A percentile compares a stretch with the other conserved stretches of the same genome.
Evolutionary conservation across 495 filamentous ascomycete genomes (phyloP).

Genomic region (Talaromyces adpressus): DNA sequence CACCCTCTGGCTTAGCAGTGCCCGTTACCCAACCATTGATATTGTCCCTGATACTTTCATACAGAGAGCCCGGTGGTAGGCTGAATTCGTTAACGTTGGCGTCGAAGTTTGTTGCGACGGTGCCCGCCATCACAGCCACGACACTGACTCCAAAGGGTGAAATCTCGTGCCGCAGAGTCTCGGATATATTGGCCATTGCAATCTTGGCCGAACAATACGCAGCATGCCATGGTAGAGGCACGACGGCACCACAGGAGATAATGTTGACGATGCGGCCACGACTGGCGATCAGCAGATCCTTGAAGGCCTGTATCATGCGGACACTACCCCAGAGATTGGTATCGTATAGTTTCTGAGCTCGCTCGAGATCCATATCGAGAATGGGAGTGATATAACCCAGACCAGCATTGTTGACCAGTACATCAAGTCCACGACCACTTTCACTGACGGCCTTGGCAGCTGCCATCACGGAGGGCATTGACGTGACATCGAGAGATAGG

Average conservation of each 20-base stretch:
- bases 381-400: constrained; percentile 16
- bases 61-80: constrained; percentile 14
- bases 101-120: constrained; percentile 13
- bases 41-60: constrained; percentile 12
- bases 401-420: constrained; percentile 28
- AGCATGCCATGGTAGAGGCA: neutral
- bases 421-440: constrained; percentile 15
- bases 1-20: neutral
- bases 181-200: constrained; percentile 20
- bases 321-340: constrained; percentile 22
- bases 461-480: constrained; percentile 18
- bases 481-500: constrained; percentile 24
- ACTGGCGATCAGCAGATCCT: constrained; percentile 6
- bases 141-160: constrained; percentile 32
- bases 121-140: constrained; percentile 19
- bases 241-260: constrained; percentile 37
- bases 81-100: constrained; percentile 10
- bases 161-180: constrained; percentile 33
- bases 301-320: constrained; percentile 12
- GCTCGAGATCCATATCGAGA: constrained; percentile 22
- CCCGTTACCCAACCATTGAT: constrained; percentile 3
- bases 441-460: constrained; percentile 9
- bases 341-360: constrained; percentile 19
- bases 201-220: constrained; percentile 28
- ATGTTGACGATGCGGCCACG: constrained; percentile 21